These are phyloP conservation scores for Xylaria hypoxylon DNA, from an alignment of 2,329 filamentous ascomycete species.

Conservation along the genomic window DNA sequence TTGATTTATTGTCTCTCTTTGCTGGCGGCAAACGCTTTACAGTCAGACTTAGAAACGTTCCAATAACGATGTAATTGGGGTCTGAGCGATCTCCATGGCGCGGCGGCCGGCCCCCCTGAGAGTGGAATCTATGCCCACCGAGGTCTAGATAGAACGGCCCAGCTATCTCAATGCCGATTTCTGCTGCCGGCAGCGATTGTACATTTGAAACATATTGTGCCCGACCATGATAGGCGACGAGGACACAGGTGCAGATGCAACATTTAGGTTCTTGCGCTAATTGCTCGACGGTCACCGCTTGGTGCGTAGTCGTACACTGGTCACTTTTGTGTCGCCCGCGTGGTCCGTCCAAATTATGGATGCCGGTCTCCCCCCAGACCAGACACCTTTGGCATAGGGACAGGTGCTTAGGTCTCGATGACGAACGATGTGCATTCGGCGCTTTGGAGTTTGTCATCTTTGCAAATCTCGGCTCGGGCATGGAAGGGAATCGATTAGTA, in stretches of 20 bases:
- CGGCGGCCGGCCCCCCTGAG: background rate
- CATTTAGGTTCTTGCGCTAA: background rate
- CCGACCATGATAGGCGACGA: background rate
- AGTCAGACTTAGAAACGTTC: background rate
- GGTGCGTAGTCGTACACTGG: background rate
- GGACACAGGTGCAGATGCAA: background rate
- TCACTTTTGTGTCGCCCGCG: background rate
- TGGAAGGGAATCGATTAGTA: too few relatives aligned
- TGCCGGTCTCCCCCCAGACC: background rate
- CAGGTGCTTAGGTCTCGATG: background rate
- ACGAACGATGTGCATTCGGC: background rate
- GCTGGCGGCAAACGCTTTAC: background rate
- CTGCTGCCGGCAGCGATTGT: background rate
- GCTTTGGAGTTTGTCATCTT: background rate
- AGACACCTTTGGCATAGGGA: background rate
- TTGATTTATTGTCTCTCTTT: background rate
- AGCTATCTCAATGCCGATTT: background rate
- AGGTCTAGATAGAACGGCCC: conserved; percentile 6
- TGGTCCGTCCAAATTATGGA: background rate
- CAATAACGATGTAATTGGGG: background rate
- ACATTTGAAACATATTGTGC: background rate
- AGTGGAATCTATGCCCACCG: background rate
- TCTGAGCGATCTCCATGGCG: conserved; percentile 5
- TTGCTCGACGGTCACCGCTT: background rate
- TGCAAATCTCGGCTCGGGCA: background rate